Conservation (phyloP, 2,329 filamentous ascomycete genomes). For the Calonectria montana region DNA sequence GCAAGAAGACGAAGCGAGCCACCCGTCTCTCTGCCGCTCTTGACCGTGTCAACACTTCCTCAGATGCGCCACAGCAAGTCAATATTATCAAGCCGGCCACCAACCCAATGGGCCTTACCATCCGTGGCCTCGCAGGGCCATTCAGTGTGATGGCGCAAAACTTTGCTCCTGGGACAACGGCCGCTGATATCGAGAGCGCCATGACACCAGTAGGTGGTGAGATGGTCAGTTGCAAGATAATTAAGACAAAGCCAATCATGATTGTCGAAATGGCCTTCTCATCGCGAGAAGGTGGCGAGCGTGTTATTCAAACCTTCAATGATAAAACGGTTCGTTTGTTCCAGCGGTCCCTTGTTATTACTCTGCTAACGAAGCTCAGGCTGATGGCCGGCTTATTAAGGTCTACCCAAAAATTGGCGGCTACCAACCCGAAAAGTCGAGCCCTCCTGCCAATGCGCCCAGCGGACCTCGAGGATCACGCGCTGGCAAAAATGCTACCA, state of each 20-base stretch:
- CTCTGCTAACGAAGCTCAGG: constrained; percentile 55
- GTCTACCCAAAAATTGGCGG: constrained; percentile 75
- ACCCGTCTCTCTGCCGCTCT: constrained; percentile 59
- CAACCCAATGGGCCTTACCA: constrained; percentile 68
- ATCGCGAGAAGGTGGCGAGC: constrained; percentile 77
- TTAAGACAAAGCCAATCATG: constrained; percentile 76
- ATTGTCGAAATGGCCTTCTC: constrained; percentile 83
- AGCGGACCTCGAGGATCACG: constrained; percentile 46
- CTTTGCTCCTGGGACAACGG: constrained; percentile 84
- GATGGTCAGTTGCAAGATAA: constrained; percentile 73
- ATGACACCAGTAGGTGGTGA: constrained; percentile 80
- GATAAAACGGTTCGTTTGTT: constrained; percentile 74
- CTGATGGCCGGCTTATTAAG: constrained; percentile 79
- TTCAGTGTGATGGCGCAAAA: constrained; percentile 82
- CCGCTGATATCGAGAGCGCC: constrained; percentile 84
- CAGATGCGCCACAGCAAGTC: constrained; percentile 48
- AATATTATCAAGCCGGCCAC: constrained; percentile 44
- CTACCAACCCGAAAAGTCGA: constrained; percentile 43
- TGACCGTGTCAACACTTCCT: constrained; percentile 51
- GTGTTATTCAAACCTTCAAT: constrained; percentile 81
- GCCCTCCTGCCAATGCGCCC: constrained; percentile 46
- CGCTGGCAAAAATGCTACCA: constrained; percentile 26
- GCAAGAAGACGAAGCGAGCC: constrained; percentile 39
- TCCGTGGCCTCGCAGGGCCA: constrained; percentile 79
- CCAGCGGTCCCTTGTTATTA: not conserved